phyloP scores from a whole-genome alignment of 2,329 filamentous ascomycete species.

The Diaporthe batatas region DNA sequence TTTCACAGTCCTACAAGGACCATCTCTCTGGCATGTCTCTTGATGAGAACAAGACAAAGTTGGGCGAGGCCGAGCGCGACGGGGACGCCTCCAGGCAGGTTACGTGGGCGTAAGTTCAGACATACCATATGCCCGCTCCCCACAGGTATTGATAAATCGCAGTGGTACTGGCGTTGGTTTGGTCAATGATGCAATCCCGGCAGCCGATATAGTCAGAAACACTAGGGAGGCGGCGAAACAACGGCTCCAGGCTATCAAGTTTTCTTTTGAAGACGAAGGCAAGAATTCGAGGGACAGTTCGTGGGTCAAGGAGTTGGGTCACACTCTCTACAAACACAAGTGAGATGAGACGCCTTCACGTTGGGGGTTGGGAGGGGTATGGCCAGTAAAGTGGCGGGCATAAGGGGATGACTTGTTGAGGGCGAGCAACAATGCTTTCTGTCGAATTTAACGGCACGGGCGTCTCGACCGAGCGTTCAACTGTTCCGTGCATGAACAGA shows the following conservation, averaged over 20 bases:
- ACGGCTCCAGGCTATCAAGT: slow-evolving; percentile 50
- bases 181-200: slow-evolving; percentile 56
- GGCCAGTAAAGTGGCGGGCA: not conserved
- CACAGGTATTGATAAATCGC: not conserved
- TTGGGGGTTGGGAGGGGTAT: not conserved
- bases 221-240: slow-evolving; percentile 54
- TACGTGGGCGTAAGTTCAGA: slow-evolving; percentile 48
- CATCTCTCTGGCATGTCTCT: slow-evolving; percentile 56
- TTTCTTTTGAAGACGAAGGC: slow-evolving; percentile 41
- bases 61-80: slow-evolving; percentile 54
- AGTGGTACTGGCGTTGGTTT: slow-evolving; percentile 61
- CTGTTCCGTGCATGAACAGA: not conserved
- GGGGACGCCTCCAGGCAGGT: slow-evolving; percentile 55
- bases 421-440: not conserved
- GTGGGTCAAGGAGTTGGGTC: slow-evolving; percentile 42
- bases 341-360: slow-evolving; percentile 4
- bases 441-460: not conserved
- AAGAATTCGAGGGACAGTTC: slow-evolving; percentile 35
- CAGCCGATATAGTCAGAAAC: slow-evolving; percentile 59
- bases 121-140: not conserved
- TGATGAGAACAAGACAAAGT: slow-evolving; percentile 57
- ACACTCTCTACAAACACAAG: slow-evolving; percentile 41
- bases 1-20: slow-evolving; percentile 56
- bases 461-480: too few relatives aligned
- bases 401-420: not conserved